These are phyloP conservation scores for Diddensiella transvaalensis DNA, from an alignment of 805 yeast species.

Conservation along the genomic window DNA sequence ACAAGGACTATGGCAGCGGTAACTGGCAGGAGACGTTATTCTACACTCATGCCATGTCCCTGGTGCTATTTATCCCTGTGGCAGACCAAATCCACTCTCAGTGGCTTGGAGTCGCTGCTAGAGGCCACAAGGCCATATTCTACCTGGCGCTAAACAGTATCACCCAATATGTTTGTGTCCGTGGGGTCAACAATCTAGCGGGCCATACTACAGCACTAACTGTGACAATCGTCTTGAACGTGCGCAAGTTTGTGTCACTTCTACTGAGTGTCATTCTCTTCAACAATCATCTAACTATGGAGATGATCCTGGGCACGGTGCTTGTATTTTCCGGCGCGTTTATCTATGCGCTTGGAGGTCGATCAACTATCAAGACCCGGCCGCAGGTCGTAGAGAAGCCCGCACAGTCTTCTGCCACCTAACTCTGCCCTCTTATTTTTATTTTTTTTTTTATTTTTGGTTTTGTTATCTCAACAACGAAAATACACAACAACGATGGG, in stretches of 20 bases:
- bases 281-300: conserved; percentile 40
- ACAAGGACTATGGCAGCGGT: conserved; percentile 44
- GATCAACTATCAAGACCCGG: background rate
- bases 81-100: conserved; percentile 33
- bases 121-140: conserved; percentile 11
- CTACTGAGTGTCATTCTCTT: conserved; percentile 53
- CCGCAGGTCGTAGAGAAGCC: background rate
- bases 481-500: background rate
- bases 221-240: conserved; percentile 54
- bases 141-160: conserved; percentile 42
- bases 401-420: background rate
- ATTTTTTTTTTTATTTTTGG: background rate
- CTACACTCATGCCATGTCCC: conserved; percentile 52
- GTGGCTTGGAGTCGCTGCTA: conserved; percentile 19
- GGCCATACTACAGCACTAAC: conserved; percentile 59
- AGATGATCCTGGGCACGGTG: conserved; percentile 46
- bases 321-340: conserved; percentile 56
- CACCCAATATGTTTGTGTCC: conserved; percentile 60
- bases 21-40: conserved; percentile 66
- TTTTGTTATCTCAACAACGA: background rate
- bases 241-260: conserved; percentile 61
- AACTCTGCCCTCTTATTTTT: background rate
- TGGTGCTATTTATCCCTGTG: conserved; percentile 50
- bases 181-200: conserved; percentile 63
- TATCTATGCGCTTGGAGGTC: conserved; percentile 34